Conservation (phyloP, 2,329 filamentous ascomycete genomes). For the Fusarium heterosporum region DNA sequence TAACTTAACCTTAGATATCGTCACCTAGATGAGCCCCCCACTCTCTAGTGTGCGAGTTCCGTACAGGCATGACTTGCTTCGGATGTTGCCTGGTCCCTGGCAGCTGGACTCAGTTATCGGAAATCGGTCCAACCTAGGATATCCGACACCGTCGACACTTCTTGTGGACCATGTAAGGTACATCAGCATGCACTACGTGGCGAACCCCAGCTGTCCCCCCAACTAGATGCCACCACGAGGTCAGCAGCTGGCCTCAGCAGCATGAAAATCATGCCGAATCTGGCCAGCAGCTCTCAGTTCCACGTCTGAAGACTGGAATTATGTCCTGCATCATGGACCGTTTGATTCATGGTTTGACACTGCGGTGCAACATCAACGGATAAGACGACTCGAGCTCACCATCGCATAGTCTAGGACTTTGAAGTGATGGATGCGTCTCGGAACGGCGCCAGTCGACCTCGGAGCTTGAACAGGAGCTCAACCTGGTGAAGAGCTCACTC, state of each 20-base stretch:
- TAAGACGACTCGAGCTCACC: constrained; percentile 1
- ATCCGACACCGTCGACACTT: constrained; percentile 1
- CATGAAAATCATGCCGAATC: constrained; percentile 27
- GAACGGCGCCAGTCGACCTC: constrained; percentile 28
- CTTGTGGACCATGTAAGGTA: constrained; percentile 5
- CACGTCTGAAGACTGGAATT: not conserved
- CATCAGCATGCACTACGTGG: constrained; percentile 32
- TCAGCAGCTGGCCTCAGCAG: constrained; percentile 37
- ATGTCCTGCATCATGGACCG: constrained; percentile 2
- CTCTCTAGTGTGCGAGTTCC: constrained; percentile 20
- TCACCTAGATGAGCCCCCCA: constrained; percentile 33
- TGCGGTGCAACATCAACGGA: constrained; percentile 26
- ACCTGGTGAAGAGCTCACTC: constrained; percentile 27
- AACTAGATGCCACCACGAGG: constrained; percentile 19
- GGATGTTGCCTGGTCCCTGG: constrained; percentile 33
- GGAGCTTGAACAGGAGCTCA: constrained; percentile 28
- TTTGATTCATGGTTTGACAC: constrained; percentile 15
- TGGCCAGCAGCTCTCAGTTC: constrained; percentile 15
- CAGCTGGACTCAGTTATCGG: constrained; percentile 22
- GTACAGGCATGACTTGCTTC: constrained; percentile 27
- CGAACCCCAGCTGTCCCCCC: not conserved
- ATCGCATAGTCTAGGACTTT: not conserved
- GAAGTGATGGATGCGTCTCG: constrained; percentile 21
- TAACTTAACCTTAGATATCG: not conserved
- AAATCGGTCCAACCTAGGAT: not conserved